Conservation (phyloP, 106 monocot genomes). For the Iris macrosiphon region DNA sequence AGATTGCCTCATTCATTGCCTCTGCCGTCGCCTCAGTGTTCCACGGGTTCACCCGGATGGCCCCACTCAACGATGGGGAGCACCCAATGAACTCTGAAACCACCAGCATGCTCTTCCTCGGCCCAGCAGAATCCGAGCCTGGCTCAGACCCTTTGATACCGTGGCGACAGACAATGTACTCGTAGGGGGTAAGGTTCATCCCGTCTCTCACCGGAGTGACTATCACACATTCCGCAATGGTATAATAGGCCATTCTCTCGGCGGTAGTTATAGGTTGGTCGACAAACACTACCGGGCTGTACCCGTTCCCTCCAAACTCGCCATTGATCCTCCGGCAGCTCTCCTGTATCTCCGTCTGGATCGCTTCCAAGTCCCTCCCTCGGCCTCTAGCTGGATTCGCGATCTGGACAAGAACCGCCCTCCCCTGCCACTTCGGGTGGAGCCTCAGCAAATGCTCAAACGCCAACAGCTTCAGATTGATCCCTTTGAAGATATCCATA, state of each 20-base stretch:
- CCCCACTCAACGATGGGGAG: constrained; percentile 55
- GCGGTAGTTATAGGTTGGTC: constrained; percentile 35
- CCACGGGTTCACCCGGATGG: constrained; percentile 54
- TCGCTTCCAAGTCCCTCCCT: constrained; percentile 52
- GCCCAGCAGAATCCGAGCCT: constrained; percentile 2
- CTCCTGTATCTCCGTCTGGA: constrained; percentile 52
- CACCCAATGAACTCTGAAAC: constrained; percentile 63
- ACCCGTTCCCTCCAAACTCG: constrained; percentile 33
- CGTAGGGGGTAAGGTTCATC: constrained; percentile 82
- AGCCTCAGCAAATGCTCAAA: constrained; percentile 66
- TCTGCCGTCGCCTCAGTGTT: constrained; percentile 41
- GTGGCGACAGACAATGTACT: constrained; percentile 65
- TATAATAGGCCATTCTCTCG: constrained; percentile 66
- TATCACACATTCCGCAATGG: constrained; percentile 66
- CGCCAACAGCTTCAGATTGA: constrained; percentile 72
- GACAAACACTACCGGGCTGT: constrained; percentile 64
- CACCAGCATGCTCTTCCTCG: constrained; percentile 53
- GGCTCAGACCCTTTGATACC: constrained; percentile 25
- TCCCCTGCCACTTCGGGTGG: constrained; percentile 65
- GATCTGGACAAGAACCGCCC: constrained; percentile 60
- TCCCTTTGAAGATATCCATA: constrained; percentile 86
- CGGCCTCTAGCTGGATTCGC: constrained; percentile 61
- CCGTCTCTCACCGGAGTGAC: constrained; percentile 63
- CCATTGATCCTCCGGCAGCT: constrained; percentile 65
- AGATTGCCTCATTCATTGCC: constrained; percentile 45